phyloP scores from a whole-genome alignment of 495 filamentous ascomycete genomes.

The Cladorrhinum samala region DNA sequence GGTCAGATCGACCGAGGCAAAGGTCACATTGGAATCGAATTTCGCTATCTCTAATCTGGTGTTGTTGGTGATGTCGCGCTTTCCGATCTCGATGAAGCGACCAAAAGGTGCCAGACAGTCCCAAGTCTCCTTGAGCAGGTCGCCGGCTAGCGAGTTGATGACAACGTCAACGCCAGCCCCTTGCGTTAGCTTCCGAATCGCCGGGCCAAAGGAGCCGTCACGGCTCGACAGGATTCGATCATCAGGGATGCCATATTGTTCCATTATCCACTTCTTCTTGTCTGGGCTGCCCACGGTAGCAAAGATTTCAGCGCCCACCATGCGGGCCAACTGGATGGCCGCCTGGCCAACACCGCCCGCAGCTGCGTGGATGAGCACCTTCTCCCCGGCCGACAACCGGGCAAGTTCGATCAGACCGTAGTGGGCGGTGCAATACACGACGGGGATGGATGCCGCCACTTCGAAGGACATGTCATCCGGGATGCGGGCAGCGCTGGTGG shows the following conservation, averaged over 20 bases:
- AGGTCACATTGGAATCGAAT: too few relatives aligned
- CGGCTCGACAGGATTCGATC: conserved; percentile 47
- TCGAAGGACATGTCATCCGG: conserved; percentile 19
- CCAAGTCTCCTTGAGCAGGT: conserved; percentile 45
- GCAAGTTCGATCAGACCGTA: conserved; percentile 33
- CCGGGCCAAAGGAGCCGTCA: conserved; percentile 33
- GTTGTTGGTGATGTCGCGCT: conserved; percentile 33
- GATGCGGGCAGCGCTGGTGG: not conserved
- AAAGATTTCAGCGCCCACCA: conserved; percentile 48
- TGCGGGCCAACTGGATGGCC: conserved; percentile 46
- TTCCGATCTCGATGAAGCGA: conserved; percentile 51
- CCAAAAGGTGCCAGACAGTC: conserved; percentile 48
- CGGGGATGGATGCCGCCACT: conserved; percentile 25
- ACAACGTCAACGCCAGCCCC: conserved; percentile 50
- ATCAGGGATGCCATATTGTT: conserved; percentile 39
- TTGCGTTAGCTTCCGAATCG: conserved; percentile 39
- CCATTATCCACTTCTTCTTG: conserved; percentile 39
- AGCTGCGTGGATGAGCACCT: conserved; percentile 52
- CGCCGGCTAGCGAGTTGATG: conserved; percentile 51
- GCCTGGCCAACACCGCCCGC: conserved; percentile 53
- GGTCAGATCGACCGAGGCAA: too few relatives aligned
- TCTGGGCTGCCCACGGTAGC: conserved; percentile 43
- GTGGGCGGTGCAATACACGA: conserved; percentile 29
- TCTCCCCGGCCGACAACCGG: conserved; percentile 39
- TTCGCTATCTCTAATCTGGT: too few relatives aligned